phyloP scores from a whole-genome alignment of 352 stramenopile genomes.

The Globisporangium ultimum region DNA sequence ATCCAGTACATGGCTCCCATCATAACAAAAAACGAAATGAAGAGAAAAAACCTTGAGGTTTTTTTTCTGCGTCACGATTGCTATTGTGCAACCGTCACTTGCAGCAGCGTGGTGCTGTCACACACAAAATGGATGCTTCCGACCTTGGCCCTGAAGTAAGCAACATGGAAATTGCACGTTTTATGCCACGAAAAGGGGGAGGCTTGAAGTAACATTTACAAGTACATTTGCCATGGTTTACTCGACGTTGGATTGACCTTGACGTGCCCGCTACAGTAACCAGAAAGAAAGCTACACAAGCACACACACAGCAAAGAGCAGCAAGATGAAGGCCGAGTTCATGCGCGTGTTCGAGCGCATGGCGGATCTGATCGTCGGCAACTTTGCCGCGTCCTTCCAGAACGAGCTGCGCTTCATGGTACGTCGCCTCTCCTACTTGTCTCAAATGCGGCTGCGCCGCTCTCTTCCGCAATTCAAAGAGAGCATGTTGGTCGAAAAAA shows the following conservation, averaged over 20 bases:
- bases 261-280: background rate
- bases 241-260: background rate
- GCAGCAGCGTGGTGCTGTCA: background rate
- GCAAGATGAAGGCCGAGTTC: constrained; percentile 61
- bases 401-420: constrained; percentile 89
- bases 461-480: no score
- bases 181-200: background rate
- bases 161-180: background rate
- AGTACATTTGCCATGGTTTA: background rate
- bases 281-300: background rate
- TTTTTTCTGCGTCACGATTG: background rate
- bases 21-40: background rate
- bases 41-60: background rate
- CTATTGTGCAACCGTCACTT: constrained; percentile 4
- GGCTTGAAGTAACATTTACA: background rate
- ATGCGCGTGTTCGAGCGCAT: constrained; percentile 56
- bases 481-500: no score
- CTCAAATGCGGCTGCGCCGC: no score
- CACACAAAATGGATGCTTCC: background rate
- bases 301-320: constrained; percentile 2
- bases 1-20: background rate
- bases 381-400: constrained; percentile 82
- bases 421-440: background rate
- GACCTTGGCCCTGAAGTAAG: background rate
- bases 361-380: constrained; percentile 71